Evolutionary conservation across 441 rosid genomes (phyloP).

Genomic region (Daphne laureola): DNA sequence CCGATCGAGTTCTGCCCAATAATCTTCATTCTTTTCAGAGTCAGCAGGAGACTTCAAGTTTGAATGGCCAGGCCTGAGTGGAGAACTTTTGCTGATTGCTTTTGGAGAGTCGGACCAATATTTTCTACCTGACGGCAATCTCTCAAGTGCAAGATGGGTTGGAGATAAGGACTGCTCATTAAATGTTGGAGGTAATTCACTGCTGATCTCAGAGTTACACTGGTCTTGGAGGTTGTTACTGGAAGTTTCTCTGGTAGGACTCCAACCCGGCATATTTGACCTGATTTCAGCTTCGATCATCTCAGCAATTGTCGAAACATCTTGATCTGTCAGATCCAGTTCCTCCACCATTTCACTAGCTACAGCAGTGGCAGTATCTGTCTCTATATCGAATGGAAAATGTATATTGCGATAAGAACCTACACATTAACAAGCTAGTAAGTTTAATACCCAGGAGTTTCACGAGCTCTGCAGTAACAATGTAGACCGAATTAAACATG

Average conservation of each 20-base stretch:
- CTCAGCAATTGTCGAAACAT: constrained; percentile 55
- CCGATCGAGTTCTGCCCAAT: constrained; percentile 16
- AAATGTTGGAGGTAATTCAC: constrained; percentile 14
- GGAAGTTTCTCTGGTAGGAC: constrained; percentile 20
- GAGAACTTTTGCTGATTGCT: constrained; percentile 32
- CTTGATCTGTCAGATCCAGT: constrained; percentile 81
- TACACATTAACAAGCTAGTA: constrained; percentile 12
- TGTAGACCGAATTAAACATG: neutral
- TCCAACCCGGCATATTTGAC: constrained; percentile 65
- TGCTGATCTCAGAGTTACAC: constrained; percentile 15
- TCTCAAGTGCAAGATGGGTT: constrained; percentile 42
- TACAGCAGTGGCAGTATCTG: constrained; percentile 77
- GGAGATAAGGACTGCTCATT: constrained; percentile 27
- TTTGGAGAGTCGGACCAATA: constrained; percentile 78
- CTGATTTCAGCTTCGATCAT: constrained; percentile 69
- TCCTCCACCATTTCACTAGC: constrained; percentile 95
- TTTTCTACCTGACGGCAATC: constrained; percentile 73
- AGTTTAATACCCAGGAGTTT: no score
- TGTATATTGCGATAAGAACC: constrained; percentile 80
- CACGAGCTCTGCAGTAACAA: no score
- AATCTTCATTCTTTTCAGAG: neutral
- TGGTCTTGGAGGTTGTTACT: constrained; percentile 14
- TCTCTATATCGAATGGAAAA: constrained; percentile 79
- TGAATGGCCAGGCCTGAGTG: constrained; percentile 22
- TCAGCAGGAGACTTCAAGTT: constrained; percentile 13